Evolutionary conservation across 768 basidiomycete genomes (phyloP).

Genomic region (Collybia nuda): DNA sequence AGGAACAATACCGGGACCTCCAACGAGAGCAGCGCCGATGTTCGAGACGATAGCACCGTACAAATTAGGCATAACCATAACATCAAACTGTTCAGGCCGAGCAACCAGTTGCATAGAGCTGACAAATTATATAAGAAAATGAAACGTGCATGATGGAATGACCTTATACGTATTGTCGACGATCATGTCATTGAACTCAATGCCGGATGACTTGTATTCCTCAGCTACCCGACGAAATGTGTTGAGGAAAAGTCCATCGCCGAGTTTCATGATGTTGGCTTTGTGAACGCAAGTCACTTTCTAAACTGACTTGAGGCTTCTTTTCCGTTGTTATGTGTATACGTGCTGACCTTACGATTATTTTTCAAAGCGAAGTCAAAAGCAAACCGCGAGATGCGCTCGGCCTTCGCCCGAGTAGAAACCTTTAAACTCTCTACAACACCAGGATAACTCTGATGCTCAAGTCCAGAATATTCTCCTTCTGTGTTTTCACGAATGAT

Average conservation of each 20-base stretch:
- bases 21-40: constrained; percentile 97
- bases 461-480: constrained; percentile 98
- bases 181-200: constrained; percentile 97
- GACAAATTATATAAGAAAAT: constrained; percentile 5
- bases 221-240: constrained; percentile 96
- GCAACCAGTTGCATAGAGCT: constrained; percentile 99
- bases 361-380: constrained; percentile 99
- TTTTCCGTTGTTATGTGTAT: not conserved
- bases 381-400: constrained; percentile 95
- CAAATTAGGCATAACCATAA: constrained; percentile 98
- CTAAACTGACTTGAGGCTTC: constrained; percentile 35
- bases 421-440: constrained; percentile 99
- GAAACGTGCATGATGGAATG: not conserved
- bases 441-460: constrained; percentile 97
- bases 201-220: constrained; percentile 92
- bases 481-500: constrained; percentile 99
- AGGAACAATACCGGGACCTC: constrained; percentile 96
- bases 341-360: constrained; percentile 77
- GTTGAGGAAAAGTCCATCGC: constrained; percentile 98
- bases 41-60: constrained; percentile 98
- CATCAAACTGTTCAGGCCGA: constrained; percentile 94
- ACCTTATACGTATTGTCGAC: constrained; percentile 90
- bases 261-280: constrained; percentile 99
- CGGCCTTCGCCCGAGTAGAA: constrained; percentile 91
- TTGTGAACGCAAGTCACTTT: constrained; percentile 99